Evolutionary conservation across 2,329 filamentous ascomycete species (phyloP).

Genomic region (Elsinoe perseae): DNA sequence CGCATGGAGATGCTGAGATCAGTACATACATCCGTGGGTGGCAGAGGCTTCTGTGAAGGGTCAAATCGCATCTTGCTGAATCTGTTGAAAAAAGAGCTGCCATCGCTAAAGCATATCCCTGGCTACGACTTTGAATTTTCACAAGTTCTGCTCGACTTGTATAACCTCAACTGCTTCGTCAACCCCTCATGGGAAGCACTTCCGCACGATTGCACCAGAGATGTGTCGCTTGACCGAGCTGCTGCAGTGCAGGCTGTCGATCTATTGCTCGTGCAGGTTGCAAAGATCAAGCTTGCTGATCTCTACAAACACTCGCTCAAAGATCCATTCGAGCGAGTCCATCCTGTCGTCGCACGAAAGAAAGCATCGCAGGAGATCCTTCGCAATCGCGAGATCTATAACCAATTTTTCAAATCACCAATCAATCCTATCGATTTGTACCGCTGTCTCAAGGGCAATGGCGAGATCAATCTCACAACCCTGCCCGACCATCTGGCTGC

Average conservation of each 20-base stretch:
- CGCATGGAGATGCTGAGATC: constrained; percentile 71
- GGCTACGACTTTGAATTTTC: constrained; percentile 81
- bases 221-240: constrained; percentile 65
- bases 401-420: constrained; percentile 70
- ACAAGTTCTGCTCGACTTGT: constrained; percentile 75
- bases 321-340: constrained; percentile 84
- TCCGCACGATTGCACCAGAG: constrained; percentile 71
- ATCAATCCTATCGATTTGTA: constrained; percentile 76
- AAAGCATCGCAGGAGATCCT: constrained; percentile 72
- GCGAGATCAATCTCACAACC: constrained; percentile 59
- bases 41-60: constrained; percentile 75
- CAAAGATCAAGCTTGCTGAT: constrained; percentile 81
- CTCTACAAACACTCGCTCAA: constrained; percentile 86
- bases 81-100: constrained; percentile 77
- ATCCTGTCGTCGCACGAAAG: constrained; percentile 69
- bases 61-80: constrained; percentile 84
- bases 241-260: constrained; percentile 77
- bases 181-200: constrained; percentile 32
- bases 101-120: constrained; percentile 62
- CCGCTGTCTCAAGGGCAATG: constrained; percentile 68
- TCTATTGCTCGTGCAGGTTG: constrained; percentile 71
- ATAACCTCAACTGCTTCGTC: constrained; percentile 59
- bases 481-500: constrained; percentile 58
- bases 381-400: constrained; percentile 81
- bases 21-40: constrained; percentile 74